Percentiles rank a stretch among this genome's conserved stretches.
Evolutionary conservation across 345 rosid genomes (phyloP).

Genomic region (Lenwebbia sp.): DNA sequence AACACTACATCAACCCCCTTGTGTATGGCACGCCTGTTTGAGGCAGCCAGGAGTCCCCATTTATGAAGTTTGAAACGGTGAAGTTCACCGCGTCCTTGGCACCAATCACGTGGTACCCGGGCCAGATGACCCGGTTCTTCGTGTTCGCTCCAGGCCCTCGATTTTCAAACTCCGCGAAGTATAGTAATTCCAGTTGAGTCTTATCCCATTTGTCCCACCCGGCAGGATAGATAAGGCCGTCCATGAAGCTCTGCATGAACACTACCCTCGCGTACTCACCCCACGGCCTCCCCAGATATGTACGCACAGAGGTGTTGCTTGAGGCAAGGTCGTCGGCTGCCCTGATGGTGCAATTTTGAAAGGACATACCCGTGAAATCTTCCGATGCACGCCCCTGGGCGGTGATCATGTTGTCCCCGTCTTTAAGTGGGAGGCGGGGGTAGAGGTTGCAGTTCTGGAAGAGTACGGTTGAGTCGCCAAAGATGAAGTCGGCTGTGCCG

Average conservation of each 20-base stretch:
- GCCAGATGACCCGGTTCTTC: constrained; percentile 49
- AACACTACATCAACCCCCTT: constrained; percentile 15
- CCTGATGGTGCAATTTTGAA: constrained; percentile 47
- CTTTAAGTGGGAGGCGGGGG: constrained; percentile 52
- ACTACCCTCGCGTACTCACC: constrained; percentile 70
- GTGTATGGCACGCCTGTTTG: constrained; percentile 49
- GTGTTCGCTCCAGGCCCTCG: constrained; percentile 59
- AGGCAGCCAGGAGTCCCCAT: constrained; percentile 62
- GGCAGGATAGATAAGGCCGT: constrained; percentile 38
- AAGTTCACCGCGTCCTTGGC: constrained; percentile 55
- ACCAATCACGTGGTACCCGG: constrained; percentile 24
- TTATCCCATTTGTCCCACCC: constrained; percentile 68
- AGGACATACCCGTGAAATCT: constrained; percentile 67
- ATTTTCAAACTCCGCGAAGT: constrained; percentile 64
- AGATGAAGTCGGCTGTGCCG: constrained; percentile 81
- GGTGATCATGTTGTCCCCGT: constrained; percentile 69
- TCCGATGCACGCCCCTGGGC: too few species aligned
- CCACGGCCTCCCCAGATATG: constrained; percentile 88
- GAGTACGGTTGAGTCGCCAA: constrained; percentile 76
- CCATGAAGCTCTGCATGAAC: constrained; percentile 46
- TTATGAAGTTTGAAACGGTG: constrained; percentile 41
- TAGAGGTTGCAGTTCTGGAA: constrained; percentile 66
- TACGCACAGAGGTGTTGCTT: constrained; percentile 21
- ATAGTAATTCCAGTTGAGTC: constrained; percentile 42
- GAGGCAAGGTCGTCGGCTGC: constrained; percentile 59